Evolutionary conservation across 2,329 filamentous ascomycete genomes (phyloP).

Genomic region (Colletotrichum karsti): DNA sequence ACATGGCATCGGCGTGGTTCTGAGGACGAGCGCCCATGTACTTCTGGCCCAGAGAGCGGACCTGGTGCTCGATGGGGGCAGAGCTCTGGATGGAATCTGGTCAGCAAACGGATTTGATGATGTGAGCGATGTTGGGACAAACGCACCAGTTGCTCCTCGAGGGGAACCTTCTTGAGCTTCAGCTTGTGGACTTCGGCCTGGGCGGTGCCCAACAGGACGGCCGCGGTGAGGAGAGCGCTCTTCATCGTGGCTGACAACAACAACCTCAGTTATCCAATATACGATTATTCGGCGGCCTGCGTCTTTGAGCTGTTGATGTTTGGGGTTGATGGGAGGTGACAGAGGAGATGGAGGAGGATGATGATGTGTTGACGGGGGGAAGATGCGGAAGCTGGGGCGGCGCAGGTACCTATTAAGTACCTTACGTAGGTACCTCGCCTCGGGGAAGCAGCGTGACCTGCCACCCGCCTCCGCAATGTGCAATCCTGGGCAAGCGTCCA

Average conservation of each 20-base stretch:
- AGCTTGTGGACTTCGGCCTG: conserved; percentile 92
- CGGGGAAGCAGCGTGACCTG: conserved; percentile 13
- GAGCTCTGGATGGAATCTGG: conserved; percentile 62
- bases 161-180: conserved; percentile 95
- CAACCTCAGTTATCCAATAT: conserved; percentile 6
- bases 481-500: too few relatives aligned
- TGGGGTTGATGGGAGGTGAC: neutral
- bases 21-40: conserved; percentile 87
- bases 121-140: neutral
- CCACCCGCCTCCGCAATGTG: conserved; percentile 26
- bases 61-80: conserved; percentile 82
- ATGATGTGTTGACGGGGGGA: conserved; percentile 29
- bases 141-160: conserved; percentile 91
- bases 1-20: conserved; percentile 77
- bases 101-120: conserved; percentile 23
- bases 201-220: conserved; percentile 82
- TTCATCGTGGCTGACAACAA: conserved; percentile 73
- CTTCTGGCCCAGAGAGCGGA: conserved; percentile 89
- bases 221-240: conserved; percentile 80
- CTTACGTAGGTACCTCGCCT: conserved; percentile 13
- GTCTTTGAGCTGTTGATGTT: conserved; percentile 20
- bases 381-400: conserved; percentile 18
- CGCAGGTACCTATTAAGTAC: conserved; percentile 28
- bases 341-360: conserved; percentile 12
- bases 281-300: conserved; percentile 10